Evolutionary conservation across 805 yeast genomes (phyloP).

Genomic region (Metschnikowia matae): DNA sequence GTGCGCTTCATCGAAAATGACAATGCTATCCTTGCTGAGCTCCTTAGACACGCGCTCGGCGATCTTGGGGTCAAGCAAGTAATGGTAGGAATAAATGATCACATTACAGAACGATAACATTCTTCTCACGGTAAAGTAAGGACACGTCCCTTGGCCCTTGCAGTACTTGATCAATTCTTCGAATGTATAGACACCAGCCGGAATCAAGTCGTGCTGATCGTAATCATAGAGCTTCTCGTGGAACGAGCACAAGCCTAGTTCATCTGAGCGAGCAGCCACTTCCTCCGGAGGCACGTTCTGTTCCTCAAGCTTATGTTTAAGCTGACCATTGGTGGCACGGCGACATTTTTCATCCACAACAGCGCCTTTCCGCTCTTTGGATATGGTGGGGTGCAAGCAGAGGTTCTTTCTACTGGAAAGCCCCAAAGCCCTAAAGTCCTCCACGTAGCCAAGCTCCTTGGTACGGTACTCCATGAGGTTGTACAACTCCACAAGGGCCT

Average conservation of each 20-base stretch:
- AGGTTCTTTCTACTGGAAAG: constrained; percentile 90
- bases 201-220: constrained; percentile 86
- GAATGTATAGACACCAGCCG: constrained; percentile 92
- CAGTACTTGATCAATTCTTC: constrained; percentile 79
- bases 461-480: constrained; percentile 84
- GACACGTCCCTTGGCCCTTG: constrained; percentile 78
- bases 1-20: constrained; percentile 98
- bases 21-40: constrained; percentile 85
- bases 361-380: constrained; percentile 83
- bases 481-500: constrained; percentile 88
- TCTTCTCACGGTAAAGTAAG: constrained; percentile 95
- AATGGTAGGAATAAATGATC: constrained; percentile 94
- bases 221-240: constrained; percentile 86
- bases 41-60: constrained; percentile 93
- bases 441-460: constrained; percentile 76
- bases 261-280: constrained; percentile 40
- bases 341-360: constrained; percentile 96
- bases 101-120: constrained; percentile 94
- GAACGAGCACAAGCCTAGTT: constrained; percentile 60
- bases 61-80: constrained; percentile 92
- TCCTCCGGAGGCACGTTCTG: constrained; percentile 45
- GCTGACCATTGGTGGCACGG: constrained; percentile 87
- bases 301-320: constrained; percentile 58
- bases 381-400: constrained; percentile 84
- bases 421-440: constrained; percentile 92